Base-by-base conservation (phyloP, 495 filamentous ascomycete species). In the Emericellopsis terricola region DNA sequence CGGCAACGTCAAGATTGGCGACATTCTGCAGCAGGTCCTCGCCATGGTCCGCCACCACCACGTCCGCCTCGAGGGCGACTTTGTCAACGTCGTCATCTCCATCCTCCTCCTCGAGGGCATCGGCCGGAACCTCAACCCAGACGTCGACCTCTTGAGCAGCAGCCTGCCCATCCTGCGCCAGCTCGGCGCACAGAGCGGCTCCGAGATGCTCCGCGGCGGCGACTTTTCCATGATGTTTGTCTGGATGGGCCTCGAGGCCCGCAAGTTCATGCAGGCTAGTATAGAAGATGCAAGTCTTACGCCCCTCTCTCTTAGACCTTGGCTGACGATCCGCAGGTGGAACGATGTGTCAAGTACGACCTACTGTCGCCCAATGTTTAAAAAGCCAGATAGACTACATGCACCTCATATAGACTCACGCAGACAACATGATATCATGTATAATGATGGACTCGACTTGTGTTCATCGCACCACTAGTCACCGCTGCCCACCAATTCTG, bases 71-170 rank as follows among this genome's bases (percentile, higher is more conserved):
- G 91, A 96, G 47, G 91, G 91, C 2, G 91, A 99, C 49, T 99
- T 94, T 52, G 87, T 96, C 36, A 99, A 99, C 47, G 89, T 99
- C 2, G 87, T 99, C 13, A 80, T 99, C 35, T 87, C 79, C 20
- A 94, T 94, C 31, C 62, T 99, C 24, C 62, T 99, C 1, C 62
- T 99, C 1, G 91, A 99, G 48, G 91, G 91, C 0, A 96, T 99
- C 40, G 91, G 91, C 1, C 66, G 91, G 28, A 78, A 59, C 39
- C 60, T 99, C 20, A 73, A 99, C 50, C 89, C 89, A 0, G 59
- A 83, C 23, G 54, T 94, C 16, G 91, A 99, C 55, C 60, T 99
- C 3, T 74, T 99, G 15, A 63, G 56, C 44, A 87, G 83, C 50
- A 81, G 87, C 10, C 62, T 97, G 29, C 89, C 89, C 1, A 96